These are phyloP conservation scores for Alternaria gansuensis DNA, from an alignment of 2,329 filamentous ascomycete species.

Conservation along the genomic window DNA sequence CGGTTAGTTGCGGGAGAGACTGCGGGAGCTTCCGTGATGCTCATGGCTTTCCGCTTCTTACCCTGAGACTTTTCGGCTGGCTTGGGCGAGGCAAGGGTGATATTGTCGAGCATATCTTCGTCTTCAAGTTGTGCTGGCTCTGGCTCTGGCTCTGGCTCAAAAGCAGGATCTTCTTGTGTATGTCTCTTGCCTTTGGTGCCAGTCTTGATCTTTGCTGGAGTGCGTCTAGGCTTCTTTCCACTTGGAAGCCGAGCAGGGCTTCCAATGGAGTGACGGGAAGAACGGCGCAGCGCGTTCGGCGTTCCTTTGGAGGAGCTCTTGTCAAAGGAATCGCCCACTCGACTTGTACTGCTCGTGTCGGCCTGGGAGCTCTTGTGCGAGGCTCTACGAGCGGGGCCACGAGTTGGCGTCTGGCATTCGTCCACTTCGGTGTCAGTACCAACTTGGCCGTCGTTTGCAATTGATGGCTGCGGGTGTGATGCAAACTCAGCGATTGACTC, in stretches of 20 bases:
- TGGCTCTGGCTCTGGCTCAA: not conserved
- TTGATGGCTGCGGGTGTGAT: conserved; percentile 26
- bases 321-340: conserved; percentile 52
- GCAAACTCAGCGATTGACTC: conserved; percentile 33
- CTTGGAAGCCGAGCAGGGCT: conserved; percentile 32
- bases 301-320: conserved; percentile 30
- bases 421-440: conserved; percentile 36
- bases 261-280: conserved; percentile 37
- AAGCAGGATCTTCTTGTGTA: not conserved
- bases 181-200: conserved; percentile 26
- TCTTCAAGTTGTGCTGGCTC: conserved; percentile 28
- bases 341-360: conserved; percentile 40
- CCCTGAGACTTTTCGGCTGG: conserved; percentile 5
- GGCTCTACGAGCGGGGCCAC: conserved; percentile 1
- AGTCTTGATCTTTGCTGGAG: conserved; percentile 14
- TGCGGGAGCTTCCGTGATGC: conserved; percentile 10
- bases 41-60: conserved; percentile 36
- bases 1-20: conserved; percentile 32
- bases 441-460: conserved; percentile 11
- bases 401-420: conserved; percentile 28
- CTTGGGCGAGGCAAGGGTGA: conserved; percentile 46
- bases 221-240: conserved; percentile 38
- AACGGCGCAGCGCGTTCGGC: conserved; percentile 38
- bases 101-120: conserved; percentile 53
- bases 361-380: conserved; percentile 18